Base-by-base conservation (phyloP, 495 filamentous ascomycete species). In the Haplographium delicatum region DNA sequence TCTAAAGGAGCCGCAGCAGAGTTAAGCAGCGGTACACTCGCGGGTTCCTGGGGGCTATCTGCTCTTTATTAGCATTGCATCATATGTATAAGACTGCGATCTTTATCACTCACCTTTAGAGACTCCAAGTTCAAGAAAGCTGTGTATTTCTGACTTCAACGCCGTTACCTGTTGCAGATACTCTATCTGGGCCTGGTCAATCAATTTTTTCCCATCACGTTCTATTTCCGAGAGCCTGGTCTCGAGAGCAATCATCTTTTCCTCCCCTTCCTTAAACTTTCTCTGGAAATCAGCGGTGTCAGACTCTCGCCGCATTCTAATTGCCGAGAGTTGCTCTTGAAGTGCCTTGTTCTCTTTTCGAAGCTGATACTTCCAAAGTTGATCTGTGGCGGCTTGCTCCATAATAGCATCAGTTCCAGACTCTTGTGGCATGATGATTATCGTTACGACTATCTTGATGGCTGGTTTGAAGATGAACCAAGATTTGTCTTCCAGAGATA, bases 311-410 rank as follows among this genome's bases (percentile, higher is more conserved):
- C 18, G 11, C 16, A 20, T 41, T 10, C 22, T 27, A 16, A 28
- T 22, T 8, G 35, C 45, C 3, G 46, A 28, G 20, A 53, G 1
- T n/a, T 43, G 26, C 27, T 56, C 52, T 7, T 53, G 45, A 26
- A 62, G 15, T 8, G 37, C 50, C 9, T 31, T 42, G 31, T 59
- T 31, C 34, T 62, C 59, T 35, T 51, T 53, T 9, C 59, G 49
- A 26, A 62, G 59, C 27, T 62, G 59, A 20, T 43, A 34, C 22
- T 39, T 28, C 51, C 51, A 56, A 3, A 62, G 39, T 4, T 18
- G 10, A 15, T 62, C 56, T 20, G 43, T 33, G 10, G 50, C 50
- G 7, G 30, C 10, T n/a, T n/a, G n/a, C n/a, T n/a, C n/a, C n/a
- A n/a, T n/a, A 19, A 43, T 11, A 0, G 48, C 48, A n/a, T 13